These are phyloP conservation scores for Flaveria robusta DNA, from an alignment of 129 eudicot genomes.

Conservation along the genomic window DNA sequence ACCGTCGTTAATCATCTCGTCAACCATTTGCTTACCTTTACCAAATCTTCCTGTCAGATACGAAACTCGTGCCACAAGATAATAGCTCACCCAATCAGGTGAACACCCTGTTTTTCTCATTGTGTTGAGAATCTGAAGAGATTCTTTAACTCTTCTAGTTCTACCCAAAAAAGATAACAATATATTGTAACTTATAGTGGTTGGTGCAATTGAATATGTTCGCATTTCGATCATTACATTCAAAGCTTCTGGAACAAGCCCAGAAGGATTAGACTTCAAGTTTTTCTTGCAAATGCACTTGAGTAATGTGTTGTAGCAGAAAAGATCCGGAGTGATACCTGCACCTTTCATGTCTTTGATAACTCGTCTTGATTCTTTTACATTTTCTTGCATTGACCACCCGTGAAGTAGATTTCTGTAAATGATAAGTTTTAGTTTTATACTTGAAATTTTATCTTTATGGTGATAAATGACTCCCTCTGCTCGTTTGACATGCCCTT, in stretches of 20 bases:
- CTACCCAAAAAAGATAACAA: slow-evolving; percentile 59
- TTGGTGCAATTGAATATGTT: slow-evolving; percentile 44
- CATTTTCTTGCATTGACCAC: slow-evolving; percentile 49
- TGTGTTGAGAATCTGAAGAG: slow-evolving; percentile 42
- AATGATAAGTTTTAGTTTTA: slow-evolving; percentile 42
- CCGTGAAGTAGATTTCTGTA: slow-evolving; percentile 67
- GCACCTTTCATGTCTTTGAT: slow-evolving; percentile 59
- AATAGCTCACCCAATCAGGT: slow-evolving; percentile 69
- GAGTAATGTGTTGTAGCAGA: slow-evolving; percentile 56
- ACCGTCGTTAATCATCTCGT: slow-evolving; percentile 51
- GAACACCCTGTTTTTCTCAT: slow-evolving; percentile 54
- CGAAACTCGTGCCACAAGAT: slow-evolving; percentile 57
- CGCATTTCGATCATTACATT: slow-evolving; percentile 69
- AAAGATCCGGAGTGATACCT: slow-evolving; percentile 50
- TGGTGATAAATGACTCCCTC: slow-evolving; percentile 65
- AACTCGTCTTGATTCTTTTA: slow-evolving; percentile 57
- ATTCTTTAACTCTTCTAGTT: slow-evolving; percentile 65
- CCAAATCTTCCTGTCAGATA: slow-evolving; percentile 69
- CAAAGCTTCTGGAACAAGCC: slow-evolving; percentile 62
- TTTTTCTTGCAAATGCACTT: slow-evolving; percentile 57
- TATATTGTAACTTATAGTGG: slow-evolving; percentile 49
- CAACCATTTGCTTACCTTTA: slow-evolving; percentile 62
- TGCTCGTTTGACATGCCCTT: slow-evolving; percentile 64
- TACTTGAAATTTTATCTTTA: slow-evolving; percentile 49
- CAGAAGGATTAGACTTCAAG: slow-evolving; percentile 58